These are phyloP conservation scores for Brassica balearica DNA, from an alignment of 441 rosid genomes.

Conservation along the genomic window DNA sequence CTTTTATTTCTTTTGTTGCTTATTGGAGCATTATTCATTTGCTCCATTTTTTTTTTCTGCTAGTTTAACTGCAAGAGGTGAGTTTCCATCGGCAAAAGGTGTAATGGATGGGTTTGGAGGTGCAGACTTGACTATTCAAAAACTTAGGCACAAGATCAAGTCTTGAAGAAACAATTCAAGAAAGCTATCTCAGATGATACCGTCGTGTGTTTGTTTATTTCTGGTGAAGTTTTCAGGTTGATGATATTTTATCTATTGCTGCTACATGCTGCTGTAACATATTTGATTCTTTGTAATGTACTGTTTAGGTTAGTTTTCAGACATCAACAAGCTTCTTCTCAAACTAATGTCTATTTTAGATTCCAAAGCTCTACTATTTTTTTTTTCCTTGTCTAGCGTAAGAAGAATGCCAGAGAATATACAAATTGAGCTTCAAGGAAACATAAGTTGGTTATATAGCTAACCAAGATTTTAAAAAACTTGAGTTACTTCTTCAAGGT, in stretches of 20 bases:
- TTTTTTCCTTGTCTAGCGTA: neutral
- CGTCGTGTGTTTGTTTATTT: neutral
- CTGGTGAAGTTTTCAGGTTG: constrained; percentile 8
- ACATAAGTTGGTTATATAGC: neutral
- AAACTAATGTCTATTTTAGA: neutral
- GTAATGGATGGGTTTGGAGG: constrained; percentile 92
- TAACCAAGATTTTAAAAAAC: neutral
- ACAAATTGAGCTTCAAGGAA: constrained; percentile 1
- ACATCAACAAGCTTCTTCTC: neutral
- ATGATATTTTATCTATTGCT: constrained; percentile 1
- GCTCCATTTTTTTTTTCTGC: neutral
- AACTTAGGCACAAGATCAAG: constrained; percentile 53
- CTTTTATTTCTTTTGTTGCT: constrained; percentile 9
- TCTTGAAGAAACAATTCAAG: constrained; percentile 40
- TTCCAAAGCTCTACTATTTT: neutral
- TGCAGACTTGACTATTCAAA: constrained; percentile 74
- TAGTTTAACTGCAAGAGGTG: constrained; percentile 84
- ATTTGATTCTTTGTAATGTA: constrained; percentile 33
- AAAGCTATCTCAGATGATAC: constrained; percentile 10
- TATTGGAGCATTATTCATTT: constrained; percentile 13
- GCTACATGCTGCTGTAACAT: constrained; percentile 27
- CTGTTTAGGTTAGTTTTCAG: constrained; percentile 18
- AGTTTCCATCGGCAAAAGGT: constrained; percentile 84
- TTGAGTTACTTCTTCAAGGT: constrained; percentile 18
- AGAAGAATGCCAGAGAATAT: neutral